These are phyloP conservation scores for Aspergillus niger DNA, from an alignment of 2,329 filamentous ascomycete genomes.

Conservation along the genomic window DNA sequence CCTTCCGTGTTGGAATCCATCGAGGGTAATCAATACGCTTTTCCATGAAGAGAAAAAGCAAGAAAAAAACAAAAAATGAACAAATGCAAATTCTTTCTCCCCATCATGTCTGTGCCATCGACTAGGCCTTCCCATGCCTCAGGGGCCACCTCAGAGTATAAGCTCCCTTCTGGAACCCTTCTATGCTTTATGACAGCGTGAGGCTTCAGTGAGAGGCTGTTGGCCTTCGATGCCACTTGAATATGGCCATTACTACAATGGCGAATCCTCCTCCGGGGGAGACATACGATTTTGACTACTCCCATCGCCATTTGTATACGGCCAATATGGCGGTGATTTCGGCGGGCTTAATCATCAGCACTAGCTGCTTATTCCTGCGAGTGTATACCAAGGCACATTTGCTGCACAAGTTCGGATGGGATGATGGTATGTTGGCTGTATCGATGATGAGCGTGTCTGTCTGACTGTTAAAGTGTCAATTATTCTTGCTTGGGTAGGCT, in stretches of 20 bases:
- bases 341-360: constrained; percentile 8
- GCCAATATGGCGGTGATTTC: constrained; percentile 8
- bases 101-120: too few species aligned
- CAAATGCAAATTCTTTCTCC: too few species aligned
- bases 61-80: not conserved
- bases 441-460: not conserved
- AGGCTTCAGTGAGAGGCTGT: not conserved
- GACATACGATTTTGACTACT: constrained; percentile 16
- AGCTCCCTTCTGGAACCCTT: not conserved
- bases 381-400: constrained; percentile 14
- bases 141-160: not conserved
- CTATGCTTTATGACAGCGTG: not conserved
- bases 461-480: not conserved
- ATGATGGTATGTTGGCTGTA: not conserved
- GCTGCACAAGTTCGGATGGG: constrained; percentile 15
- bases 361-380: constrained; percentile 8
- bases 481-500: constrained; percentile 2
- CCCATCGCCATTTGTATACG: constrained; percentile 11
- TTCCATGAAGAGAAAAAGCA: not conserved
- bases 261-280: constrained; percentile 7
- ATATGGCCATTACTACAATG: not conserved
- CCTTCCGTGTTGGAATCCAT: too few species aligned
- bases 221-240: not conserved
- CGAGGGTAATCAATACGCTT: not conserved
- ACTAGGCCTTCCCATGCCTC: not conserved